Evolutionary conservation across 345 rosid species (phyloP).

Genomic region (Leavenworthia alabamica): DNA sequence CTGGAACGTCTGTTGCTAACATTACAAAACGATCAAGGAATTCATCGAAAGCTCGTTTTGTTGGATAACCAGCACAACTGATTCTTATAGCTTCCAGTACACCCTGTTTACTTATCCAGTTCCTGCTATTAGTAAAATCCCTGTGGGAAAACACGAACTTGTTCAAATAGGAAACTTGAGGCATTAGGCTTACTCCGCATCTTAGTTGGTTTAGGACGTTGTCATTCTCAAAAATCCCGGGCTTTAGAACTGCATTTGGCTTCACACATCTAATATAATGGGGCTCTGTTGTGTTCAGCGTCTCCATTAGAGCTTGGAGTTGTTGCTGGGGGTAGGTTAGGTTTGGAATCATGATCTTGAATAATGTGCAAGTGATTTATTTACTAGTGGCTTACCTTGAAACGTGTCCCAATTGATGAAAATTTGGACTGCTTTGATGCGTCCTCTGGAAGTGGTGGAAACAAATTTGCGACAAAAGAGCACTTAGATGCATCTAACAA

Average conservation of each 20-base stretch:
- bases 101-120: constrained; percentile 47
- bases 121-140: neutral
- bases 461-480: constrained; percentile 58
- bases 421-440: constrained; percentile 70
- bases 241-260: constrained; percentile 55
- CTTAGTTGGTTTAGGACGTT: constrained; percentile 52
- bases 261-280: constrained; percentile 66
- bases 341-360: constrained; percentile 18
- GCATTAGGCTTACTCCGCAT: constrained; percentile 47
- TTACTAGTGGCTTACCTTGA: constrained; percentile 42
- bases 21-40: constrained; percentile 77
- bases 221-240: constrained; percentile 51
- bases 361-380: constrained; percentile 1
- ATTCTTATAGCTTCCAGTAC: constrained; percentile 80
- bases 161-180: constrained; percentile 3
- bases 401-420: constrained; percentile 72
- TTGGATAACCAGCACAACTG: constrained; percentile 85
- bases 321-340: constrained; percentile 47
- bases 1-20: constrained; percentile 55
- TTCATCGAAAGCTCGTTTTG: constrained; percentile 68
- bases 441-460: constrained; percentile 68
- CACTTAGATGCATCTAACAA: constrained; percentile 53
- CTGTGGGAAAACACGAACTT: constrained; percentile 2
- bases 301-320: constrained; percentile 60
- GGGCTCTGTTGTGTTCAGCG: constrained; percentile 56